Evolutionary conservation across 768 basidiomycete species (phyloP).

Genomic region (Boletus reticulatus): DNA sequence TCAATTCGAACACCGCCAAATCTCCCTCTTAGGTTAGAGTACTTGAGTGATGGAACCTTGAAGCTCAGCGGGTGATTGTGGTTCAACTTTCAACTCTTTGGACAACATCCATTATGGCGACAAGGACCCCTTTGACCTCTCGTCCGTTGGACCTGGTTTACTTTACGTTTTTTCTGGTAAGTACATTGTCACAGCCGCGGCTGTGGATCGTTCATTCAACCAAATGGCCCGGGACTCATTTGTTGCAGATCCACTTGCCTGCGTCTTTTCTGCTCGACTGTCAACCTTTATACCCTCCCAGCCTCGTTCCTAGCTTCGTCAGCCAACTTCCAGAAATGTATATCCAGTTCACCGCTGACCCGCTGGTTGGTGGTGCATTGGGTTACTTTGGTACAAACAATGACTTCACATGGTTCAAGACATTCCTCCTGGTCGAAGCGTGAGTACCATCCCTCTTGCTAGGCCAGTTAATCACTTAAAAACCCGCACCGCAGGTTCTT

Average conservation of each 20-base stretch:
- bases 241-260: constrained; percentile 57
- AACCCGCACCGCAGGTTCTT: constrained; percentile 39
- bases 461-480: not conserved
- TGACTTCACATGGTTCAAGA: constrained; percentile 59
- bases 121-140: constrained; percentile 41
- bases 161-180: constrained; percentile 66
- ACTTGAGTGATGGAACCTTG: no score
- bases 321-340: constrained; percentile 48
- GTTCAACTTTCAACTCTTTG: not conserved
- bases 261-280: constrained; percentile 69
- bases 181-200: constrained; percentile 21
- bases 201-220: not conserved
- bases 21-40: not conserved
- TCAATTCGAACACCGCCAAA: not conserved
- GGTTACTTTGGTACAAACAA: constrained; percentile 36
- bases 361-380: constrained; percentile 54
- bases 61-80: no score
- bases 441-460: constrained; percentile 30
- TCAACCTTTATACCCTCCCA: constrained; percentile 60
- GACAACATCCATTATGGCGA: constrained; percentile 8
- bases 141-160: constrained; percentile 69
- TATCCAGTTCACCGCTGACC: constrained; percentile 60
- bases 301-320: constrained; percentile 48
- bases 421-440: constrained; percentile 62
- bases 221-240: not conserved